phyloP scores from a whole-genome alignment of 2,329 filamentous ascomycete species.

The Ophiostoma angusticollis region DNA sequence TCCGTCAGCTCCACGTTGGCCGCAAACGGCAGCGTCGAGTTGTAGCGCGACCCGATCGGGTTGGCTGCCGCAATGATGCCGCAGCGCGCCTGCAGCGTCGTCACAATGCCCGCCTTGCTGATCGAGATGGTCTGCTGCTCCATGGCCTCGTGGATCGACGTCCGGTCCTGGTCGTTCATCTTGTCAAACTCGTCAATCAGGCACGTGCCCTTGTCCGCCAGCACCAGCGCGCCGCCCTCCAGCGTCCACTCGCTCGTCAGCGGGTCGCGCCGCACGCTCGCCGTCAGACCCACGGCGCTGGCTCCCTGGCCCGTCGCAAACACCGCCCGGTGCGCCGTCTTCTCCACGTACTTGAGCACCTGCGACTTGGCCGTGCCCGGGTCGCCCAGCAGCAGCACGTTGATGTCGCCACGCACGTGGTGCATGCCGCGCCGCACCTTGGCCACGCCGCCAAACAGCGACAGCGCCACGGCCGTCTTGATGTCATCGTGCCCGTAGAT shows the following conservation, averaged over 20 bases:
- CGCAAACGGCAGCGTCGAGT: constrained; percentile 88
- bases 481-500: constrained; percentile 96
- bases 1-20: constrained; percentile 95
- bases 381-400: constrained; percentile 89
- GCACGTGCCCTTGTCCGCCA: constrained; percentile 89
- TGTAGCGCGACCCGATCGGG: constrained; percentile 91
- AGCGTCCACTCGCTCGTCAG: constrained; percentile 95
- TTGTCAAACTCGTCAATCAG: constrained; percentile 99
- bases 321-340: constrained; percentile 90
- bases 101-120: constrained; percentile 96
- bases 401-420: constrained; percentile 92
- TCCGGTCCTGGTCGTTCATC: constrained; percentile 98
- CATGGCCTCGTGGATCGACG: constrained; percentile 98
- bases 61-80: constrained; percentile 95
- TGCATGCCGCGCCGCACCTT: constrained; percentile 84
- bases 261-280: constrained; percentile 88
- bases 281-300: constrained; percentile 92
- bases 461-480: constrained; percentile 91
- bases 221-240: constrained; percentile 86
- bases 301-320: constrained; percentile 97
- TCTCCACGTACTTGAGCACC: constrained; percentile 93
- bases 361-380: constrained; percentile 97
- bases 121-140: constrained; percentile 99
- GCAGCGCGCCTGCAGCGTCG: constrained; percentile 88
- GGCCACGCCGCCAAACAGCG: constrained; percentile 85